Conservation (phyloP, 164 flowering plant species). For the Stephania cephalantha region DNA sequence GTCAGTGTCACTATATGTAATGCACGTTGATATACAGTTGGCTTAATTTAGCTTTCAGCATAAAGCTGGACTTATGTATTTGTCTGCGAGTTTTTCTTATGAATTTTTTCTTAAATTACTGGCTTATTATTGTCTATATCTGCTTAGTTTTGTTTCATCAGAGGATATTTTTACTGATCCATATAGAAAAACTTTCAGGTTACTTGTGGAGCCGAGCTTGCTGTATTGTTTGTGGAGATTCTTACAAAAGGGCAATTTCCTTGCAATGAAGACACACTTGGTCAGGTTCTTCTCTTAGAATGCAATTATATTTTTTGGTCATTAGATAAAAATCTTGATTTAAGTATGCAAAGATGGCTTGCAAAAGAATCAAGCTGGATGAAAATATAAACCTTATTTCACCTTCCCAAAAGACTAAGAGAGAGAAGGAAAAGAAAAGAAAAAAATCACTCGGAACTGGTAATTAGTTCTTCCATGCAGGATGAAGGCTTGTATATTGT, state of each 20-base stretch:
- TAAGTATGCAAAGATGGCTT: too few relatives aligned
- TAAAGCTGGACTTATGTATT: neutral
- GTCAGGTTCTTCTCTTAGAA: constrained; percentile 37
- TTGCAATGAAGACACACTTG: constrained; percentile 59
- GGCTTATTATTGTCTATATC: neutral
- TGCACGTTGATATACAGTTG: neutral
- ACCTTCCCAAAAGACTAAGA: too few relatives aligned
- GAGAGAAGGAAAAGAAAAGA: too few relatives aligned
- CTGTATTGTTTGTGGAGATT: constrained; percentile 66
- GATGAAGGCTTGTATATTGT: too few relatives aligned
- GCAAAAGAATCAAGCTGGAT: too few relatives aligned
- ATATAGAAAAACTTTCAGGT: constrained; percentile 36
- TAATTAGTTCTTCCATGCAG: too few relatives aligned
- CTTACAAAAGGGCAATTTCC: constrained; percentile 73
- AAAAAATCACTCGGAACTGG: too few relatives aligned
- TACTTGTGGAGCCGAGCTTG: constrained; percentile 95
- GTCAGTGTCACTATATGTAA: neutral
- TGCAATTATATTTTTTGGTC: neutral
- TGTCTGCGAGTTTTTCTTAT: too few relatives aligned
- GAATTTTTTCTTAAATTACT: neutral
- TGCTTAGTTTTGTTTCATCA: neutral
- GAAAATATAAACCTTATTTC: too few relatives aligned
- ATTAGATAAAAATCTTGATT: neutral
- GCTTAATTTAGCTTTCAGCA: neutral
- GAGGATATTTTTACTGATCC: neutral